Conservation (phyloP, 257 asterid genomes). For the Fraxinus cuspidata region DNA sequence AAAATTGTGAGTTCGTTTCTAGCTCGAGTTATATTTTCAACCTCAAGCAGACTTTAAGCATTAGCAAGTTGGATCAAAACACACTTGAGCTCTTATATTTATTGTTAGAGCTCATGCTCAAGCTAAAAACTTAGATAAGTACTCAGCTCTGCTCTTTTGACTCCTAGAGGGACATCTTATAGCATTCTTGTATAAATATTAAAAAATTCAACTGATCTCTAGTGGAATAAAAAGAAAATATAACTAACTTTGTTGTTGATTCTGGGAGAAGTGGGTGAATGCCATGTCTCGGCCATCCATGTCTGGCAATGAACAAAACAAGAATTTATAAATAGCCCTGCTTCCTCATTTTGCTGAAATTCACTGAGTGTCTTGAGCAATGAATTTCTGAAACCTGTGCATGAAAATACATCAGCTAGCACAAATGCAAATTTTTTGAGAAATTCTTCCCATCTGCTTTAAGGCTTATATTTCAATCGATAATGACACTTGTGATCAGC, state of each 20-base stretch:
- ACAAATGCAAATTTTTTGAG: not conserved
- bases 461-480: not conserved
- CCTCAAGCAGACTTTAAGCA: not conserved
- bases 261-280: constrained; percentile 83
- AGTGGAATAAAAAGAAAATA: not conserved
- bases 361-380: constrained; percentile 54
- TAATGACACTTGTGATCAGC: not conserved
- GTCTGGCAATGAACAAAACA: constrained; percentile 90
- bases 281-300: constrained; percentile 83
- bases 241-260: constrained; percentile 68
- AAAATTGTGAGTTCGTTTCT: not conserved
- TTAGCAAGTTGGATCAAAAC: not conserved
- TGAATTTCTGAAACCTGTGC: constrained; percentile 73
- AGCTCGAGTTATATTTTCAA: not conserved
- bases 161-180: not conserved
- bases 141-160: not conserved
- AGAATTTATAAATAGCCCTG: constrained; percentile 78
- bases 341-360: constrained; percentile 52
- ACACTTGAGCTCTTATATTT: not conserved
- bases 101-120: not conserved
- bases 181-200: not conserved
- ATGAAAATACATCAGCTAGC: constrained; percentile 22
- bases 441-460: not conserved
- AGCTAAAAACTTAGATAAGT: not conserved
- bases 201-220: not conserved